Conservation (phyloP, 257 asterid genomes). For the Leonotis leonurus region DNA sequence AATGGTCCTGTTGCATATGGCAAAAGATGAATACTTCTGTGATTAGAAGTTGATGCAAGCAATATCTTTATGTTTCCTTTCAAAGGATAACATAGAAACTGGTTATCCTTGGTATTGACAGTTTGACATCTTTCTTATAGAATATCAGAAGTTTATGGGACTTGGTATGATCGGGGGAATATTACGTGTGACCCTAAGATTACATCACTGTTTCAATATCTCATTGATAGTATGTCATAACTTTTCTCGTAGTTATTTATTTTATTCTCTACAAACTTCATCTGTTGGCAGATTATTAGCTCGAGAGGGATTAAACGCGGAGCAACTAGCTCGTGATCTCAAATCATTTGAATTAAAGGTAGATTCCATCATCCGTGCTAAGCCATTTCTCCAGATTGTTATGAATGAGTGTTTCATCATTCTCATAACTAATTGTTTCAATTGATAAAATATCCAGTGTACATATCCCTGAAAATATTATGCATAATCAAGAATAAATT, state of each 20-base stretch:
- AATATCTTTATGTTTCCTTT: not conserved
- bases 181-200: not conserved
- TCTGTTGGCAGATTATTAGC: conserved; percentile 62
- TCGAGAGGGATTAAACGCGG: conserved; percentile 91
- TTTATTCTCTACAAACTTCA: not conserved
- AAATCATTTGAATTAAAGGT: conserved; percentile 96
- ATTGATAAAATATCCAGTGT: not conserved
- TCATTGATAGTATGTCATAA: not conserved
- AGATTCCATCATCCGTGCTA: not conserved
- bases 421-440: not conserved
- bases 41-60: not conserved
- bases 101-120: conserved; percentile 2
- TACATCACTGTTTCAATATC: not conserved
- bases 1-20: not conserved
- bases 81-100: not conserved
- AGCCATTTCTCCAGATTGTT: not conserved
- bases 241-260: not conserved
- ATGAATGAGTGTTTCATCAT: not conserved
- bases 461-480: not conserved
- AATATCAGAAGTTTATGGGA: not conserved
- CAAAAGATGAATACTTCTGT: not conserved
- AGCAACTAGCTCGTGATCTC: conserved; percentile 98
- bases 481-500: not conserved
- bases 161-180: not conserved
- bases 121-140: not conserved